Conservation (phyloP, 1,284 basidiomycete species). For the Cryptococcus hybrid region DNA sequence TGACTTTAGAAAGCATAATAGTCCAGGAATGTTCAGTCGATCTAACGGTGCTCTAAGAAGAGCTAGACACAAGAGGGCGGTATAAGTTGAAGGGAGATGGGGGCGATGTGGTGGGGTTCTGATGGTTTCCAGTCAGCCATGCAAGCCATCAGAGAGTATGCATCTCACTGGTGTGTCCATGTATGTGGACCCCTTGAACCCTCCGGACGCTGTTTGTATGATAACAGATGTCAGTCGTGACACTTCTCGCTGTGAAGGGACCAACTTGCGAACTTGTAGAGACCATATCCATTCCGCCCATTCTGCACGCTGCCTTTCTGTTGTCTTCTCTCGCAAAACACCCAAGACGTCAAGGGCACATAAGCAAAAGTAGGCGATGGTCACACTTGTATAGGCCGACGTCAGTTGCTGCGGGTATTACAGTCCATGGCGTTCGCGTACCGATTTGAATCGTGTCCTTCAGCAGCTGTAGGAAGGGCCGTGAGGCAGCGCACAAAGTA, state of each 20-base stretch:
- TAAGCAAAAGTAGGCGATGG: constrained; percentile 79
- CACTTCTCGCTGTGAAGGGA: not conserved
- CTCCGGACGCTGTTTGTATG: constrained; percentile 59
- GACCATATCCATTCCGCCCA: constrained; percentile 87
- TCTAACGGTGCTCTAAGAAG: constrained; percentile 78
- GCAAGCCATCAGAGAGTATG: constrained; percentile 3
- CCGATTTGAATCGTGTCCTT: constrained; percentile 47
- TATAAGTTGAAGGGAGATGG: constrained; percentile 91
- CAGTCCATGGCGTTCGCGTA: constrained; percentile 9
- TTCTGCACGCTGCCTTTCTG: constrained; percentile 56
- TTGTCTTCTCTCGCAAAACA: constrained; percentile 56
- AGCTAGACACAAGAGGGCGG: constrained; percentile 73
- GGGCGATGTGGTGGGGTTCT: constrained; percentile 60
- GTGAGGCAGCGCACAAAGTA: constrained; percentile 46
- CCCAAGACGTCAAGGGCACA: constrained; percentile 72
- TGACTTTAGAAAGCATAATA: constrained; percentile 62
- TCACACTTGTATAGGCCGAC: constrained; percentile 57
- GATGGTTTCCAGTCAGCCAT: constrained; percentile 6
- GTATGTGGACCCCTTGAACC: constrained; percentile 73
- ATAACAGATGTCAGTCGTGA: not conserved
- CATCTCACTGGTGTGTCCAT: constrained; percentile 52
- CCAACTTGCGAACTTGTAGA: constrained; percentile 60
- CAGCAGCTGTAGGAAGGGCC: constrained; percentile 40
- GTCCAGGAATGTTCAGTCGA: constrained; percentile 62
- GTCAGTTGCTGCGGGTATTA: not conserved